Evolutionary conservation across 2,329 filamentous ascomycete species (phyloP), one percentile per base, ranked within the genome.

Genomic region (Penicillium sp.): DNA sequence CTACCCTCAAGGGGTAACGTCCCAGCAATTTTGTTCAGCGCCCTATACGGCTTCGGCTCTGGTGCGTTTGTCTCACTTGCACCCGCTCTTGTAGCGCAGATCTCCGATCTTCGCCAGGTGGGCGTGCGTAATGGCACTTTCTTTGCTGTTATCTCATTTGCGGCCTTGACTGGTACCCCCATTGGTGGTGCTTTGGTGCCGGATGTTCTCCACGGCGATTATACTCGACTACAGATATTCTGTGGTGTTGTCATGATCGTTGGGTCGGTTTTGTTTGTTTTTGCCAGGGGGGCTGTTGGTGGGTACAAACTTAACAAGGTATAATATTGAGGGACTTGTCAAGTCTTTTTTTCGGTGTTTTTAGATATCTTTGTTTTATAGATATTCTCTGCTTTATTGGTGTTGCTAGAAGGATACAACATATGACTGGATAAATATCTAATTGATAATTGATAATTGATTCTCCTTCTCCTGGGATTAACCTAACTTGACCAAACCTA

Each of bases 41-140:
- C 82, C n/a, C 73, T 90, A 7, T 91, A 89, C 63, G 89, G 88
- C 19, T 89, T 91, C 69, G 81, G 81, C 15, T 87, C 84, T 0
- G 89, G 89, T 13, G 83, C 84, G 2, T 89, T 86, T 65, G 83
- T 89, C 36, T 83, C 83, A 0, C 75, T 91, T 19, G 78, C 79
- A 0, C 86, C 89, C 0, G 82, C 87, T 0, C 76, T 89, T 15
- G 78, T 92, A 23, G 87, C 87, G 1, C 87, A 91, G 66, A 88
- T 91, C 60, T 86, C 84, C 1, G 86, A 89, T 45, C 82, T 90
- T 38, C 79, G 83, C 21, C 81, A 90, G 70, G 86, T 92, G 35
- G 90, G 89, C 15, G 82, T 87, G 1, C 80, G 89, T 6, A 86
- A 82, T 2, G 90, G 90, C 0, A 81, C 83, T 0, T 79, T 85